Conservation (phyloP, 2,329 filamentous ascomycete species). For the Pseudogymnoascus sp. region DNA sequence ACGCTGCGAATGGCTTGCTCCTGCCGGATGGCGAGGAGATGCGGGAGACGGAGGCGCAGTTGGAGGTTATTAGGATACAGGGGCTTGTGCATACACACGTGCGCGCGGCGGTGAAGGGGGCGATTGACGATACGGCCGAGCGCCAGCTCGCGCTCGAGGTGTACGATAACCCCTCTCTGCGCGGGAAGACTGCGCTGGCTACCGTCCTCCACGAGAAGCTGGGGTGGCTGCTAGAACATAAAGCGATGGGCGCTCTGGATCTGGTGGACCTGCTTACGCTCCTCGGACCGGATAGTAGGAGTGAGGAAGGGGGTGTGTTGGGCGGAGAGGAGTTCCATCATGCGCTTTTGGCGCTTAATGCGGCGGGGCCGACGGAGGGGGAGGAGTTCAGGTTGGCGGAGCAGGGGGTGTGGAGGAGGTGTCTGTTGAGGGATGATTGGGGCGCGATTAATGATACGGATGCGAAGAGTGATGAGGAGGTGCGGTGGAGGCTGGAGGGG, state of each 20-base stretch:
- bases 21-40: constrained; percentile 31
- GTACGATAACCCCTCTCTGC: constrained; percentile 40
- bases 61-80: constrained; percentile 58
- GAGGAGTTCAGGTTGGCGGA: constrained; percentile 48
- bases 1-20: constrained; percentile 30
- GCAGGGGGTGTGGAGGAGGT: constrained; percentile 76
- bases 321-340: constrained; percentile 58
- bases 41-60: constrained; percentile 19
- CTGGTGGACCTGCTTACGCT: constrained; percentile 74
- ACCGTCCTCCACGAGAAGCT: constrained; percentile 65
- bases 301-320: constrained; percentile 35
- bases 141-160: constrained; percentile 65
- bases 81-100: constrained; percentile 67
- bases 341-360: constrained; percentile 32
- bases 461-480: constrained; percentile 60
- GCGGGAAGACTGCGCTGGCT: constrained; percentile 56
- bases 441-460: constrained; percentile 66
- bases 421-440: constrained; percentile 82
- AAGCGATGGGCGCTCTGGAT: constrained; percentile 56
- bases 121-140: constrained; percentile 73
- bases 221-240: constrained; percentile 59
- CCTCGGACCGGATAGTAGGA: constrained; percentile 39
- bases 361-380: constrained; percentile 44
- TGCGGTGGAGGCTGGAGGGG: constrained; percentile 50
- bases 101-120: constrained; percentile 55